Evolutionary conservation across 2,329 filamentous ascomycete species (phyloP).

Genomic region (Pseudogymnoascus sp.): DNA sequence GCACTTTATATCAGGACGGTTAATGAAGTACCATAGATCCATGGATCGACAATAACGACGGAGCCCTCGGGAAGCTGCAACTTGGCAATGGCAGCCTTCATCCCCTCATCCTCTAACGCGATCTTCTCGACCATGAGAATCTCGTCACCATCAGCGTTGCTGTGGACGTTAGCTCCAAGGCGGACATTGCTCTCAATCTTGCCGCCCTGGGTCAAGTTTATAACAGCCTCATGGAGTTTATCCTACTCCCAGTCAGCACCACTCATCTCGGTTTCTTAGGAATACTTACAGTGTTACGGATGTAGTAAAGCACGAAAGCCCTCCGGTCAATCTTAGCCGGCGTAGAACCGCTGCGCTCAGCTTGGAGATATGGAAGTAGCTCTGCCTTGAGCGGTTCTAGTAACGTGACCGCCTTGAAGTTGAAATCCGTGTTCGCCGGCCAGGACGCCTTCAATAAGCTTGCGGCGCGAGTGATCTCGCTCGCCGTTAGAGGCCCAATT

Average conservation of each 20-base stretch:
- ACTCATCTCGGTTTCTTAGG: not conserved
- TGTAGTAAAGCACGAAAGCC: conserved; percentile 51
- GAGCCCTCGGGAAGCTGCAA: conserved; percentile 53
- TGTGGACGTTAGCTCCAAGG: conserved; percentile 52
- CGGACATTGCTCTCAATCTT: conserved; percentile 50
- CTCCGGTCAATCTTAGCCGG: conserved; percentile 40
- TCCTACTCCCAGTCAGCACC: conserved; percentile 33
- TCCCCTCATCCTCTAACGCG: conserved; percentile 46
- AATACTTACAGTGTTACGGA: conserved; percentile 48
- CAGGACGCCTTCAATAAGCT: conserved; percentile 45
- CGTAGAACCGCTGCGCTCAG: conserved; percentile 37
- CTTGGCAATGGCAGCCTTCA: conserved; percentile 55
- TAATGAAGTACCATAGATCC: conserved; percentile 49
- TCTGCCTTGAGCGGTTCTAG: conserved; percentile 48
- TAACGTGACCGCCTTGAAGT: conserved; percentile 59
- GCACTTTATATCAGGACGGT: not conserved
- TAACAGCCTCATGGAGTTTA: conserved; percentile 54
- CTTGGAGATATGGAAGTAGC: conserved; percentile 43
- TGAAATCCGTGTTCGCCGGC: conserved; percentile 47
- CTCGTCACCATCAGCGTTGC: conserved; percentile 53
- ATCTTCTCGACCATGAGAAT: conserved; percentile 50
- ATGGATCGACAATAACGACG: conserved; percentile 53
- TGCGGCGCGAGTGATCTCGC: conserved; percentile 48
- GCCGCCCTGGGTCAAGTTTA: conserved; percentile 42
- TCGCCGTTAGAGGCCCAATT: conserved; percentile 50